phyloP scores from a whole-genome alignment of 495 filamentous ascomycete species.

The Penicillium egyptiacum region DNA sequence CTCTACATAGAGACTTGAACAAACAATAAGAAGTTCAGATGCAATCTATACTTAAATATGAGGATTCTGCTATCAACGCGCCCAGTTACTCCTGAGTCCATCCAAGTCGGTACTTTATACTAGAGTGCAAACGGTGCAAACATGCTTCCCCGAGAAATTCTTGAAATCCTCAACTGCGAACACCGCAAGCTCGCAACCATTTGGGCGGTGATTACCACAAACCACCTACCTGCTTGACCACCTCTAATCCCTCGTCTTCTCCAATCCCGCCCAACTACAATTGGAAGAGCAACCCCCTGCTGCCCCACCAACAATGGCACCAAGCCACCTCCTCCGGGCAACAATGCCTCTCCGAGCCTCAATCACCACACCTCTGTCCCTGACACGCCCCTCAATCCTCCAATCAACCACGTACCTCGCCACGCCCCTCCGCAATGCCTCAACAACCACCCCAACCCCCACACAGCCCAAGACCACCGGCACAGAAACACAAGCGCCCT shows the following conservation, averaged over 20 bases:
- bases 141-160: constrained; percentile 38
- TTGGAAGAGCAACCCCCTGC: not conserved
- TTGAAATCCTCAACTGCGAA: constrained; percentile 25
- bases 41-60: not conserved
- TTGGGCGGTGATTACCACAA: constrained; percentile 5
- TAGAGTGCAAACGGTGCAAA: constrained; percentile 43
- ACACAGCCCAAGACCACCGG: constrained; percentile 14
- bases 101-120: not conserved
- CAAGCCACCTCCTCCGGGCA: constrained; percentile 39
- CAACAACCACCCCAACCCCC: constrained; percentile 21
- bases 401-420: constrained; percentile 22
- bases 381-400: constrained; percentile 26
- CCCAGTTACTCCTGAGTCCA: not conserved
- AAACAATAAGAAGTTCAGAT: not conserved
- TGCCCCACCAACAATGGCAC: constrained; percentile 30
- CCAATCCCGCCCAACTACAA: not conserved
- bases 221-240: not conserved
- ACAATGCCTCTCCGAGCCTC: constrained; percentile 39
- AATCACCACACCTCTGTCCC: constrained; percentile 28
- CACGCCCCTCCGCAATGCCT: constrained; percentile 19
- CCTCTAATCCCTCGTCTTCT: not conserved
- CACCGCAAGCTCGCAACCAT: constrained; percentile 28
- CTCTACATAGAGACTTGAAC: not conserved
- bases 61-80: not conserved
- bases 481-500: constrained; percentile 25